phyloP scores from a whole-genome alignment of 2,329 filamentous ascomycete species.

The Pseudocercospora fuligena region DNA sequence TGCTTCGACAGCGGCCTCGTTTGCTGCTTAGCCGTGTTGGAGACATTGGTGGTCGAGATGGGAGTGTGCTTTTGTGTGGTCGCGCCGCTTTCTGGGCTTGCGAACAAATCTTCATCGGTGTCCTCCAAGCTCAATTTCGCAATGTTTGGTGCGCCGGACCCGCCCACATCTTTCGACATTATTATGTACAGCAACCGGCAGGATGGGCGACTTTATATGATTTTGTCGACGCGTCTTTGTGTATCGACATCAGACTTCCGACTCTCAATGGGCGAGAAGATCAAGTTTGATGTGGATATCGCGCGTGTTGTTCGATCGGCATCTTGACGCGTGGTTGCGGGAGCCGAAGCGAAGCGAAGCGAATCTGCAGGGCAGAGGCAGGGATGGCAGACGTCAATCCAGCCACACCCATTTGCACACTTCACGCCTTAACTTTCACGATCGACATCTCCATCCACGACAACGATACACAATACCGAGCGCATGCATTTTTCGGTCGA shows the following conservation, averaged over 20 bases:
- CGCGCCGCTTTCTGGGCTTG: conserved; percentile 55
- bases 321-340: neutral
- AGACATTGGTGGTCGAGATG: conserved; percentile 24
- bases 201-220: conserved; percentile 23
- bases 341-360: neutral
- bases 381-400: conserved; percentile 3
- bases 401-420: conserved; percentile 7
- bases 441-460: conserved; percentile 2
- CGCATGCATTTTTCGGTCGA: neutral
- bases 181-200: conserved; percentile 21
- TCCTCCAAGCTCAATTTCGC: conserved; percentile 53
- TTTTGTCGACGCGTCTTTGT: conserved; percentile 4
- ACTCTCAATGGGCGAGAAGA: neutral
- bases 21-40: conserved; percentile 32
- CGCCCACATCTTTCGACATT: conserved; percentile 35
- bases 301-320: conserved; percentile 17
- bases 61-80: conserved; percentile 39
- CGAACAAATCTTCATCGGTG: conserved; percentile 62
- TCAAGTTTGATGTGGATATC: neutral
- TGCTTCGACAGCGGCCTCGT: conserved; percentile 40
- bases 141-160: conserved; percentile 36
- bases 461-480: neutral
- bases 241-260: neutral
- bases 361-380: neutral
- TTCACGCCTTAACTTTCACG: conserved; percentile 13